These are phyloP conservation scores for Sphaerosporella brunnea DNA, from an alignment of 495 filamentous ascomycete species.

Conservation along the genomic window DNA sequence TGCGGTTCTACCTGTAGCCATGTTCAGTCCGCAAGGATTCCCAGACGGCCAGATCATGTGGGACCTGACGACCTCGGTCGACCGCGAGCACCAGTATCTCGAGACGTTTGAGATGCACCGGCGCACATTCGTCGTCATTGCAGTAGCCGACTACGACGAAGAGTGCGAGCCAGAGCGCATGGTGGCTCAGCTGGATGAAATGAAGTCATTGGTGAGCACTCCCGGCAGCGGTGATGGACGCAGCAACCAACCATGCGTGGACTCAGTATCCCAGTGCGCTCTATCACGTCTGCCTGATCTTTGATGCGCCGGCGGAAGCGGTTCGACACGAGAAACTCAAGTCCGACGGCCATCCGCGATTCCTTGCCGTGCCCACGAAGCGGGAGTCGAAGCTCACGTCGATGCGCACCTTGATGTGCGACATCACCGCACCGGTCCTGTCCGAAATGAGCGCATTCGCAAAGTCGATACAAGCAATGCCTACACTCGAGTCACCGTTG, in stretches of 20 bases:
- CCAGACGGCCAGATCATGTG: constrained; percentile 78
- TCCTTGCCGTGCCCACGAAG: constrained; percentile 55
- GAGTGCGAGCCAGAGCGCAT: constrained; percentile 29
- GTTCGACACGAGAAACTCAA: constrained; percentile 21
- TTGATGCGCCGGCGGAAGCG: constrained; percentile 22
- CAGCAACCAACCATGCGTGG: neutral
- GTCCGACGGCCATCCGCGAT: constrained; percentile 25
- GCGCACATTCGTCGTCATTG: constrained; percentile 21
- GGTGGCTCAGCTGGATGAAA: constrained; percentile 46
- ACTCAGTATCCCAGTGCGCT: constrained; percentile 29
- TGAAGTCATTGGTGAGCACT: constrained; percentile 45
- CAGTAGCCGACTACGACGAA: constrained; percentile 16
- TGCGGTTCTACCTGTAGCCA: constrained; percentile 38
- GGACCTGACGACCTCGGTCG: constrained; percentile 64
- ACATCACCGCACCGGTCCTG: constrained; percentile 66
- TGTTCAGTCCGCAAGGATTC: constrained; percentile 89
- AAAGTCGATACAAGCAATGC: constrained; percentile 62
- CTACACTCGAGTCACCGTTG: constrained; percentile 58
- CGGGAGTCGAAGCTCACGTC: constrained; percentile 63
- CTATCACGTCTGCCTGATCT: constrained; percentile 35
- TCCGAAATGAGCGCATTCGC: constrained; percentile 77
- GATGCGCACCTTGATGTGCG: constrained; percentile 87
- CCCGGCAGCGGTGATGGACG: neutral
- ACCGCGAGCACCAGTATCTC: constrained; percentile 33
- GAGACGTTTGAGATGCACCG: constrained; percentile 24